Conservation (phyloP, 202 grass and related monocot genomes). For the Setaria italica region DNA sequence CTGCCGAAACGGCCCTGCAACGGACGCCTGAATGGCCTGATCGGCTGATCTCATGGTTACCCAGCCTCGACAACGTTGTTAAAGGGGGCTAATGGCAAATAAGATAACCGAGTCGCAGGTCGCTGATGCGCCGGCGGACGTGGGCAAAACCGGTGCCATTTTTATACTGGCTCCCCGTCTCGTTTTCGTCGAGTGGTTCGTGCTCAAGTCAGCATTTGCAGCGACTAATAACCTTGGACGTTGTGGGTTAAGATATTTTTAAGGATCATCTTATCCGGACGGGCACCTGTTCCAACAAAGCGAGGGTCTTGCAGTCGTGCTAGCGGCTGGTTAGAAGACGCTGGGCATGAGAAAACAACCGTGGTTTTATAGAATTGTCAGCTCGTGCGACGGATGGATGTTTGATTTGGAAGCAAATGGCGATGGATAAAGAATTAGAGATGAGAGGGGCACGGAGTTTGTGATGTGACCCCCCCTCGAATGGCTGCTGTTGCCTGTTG, state of each 20-base stretch:
- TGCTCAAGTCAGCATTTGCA: slow-evolving; percentile 38
- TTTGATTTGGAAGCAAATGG: too few species aligned
- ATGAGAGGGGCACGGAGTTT: slow-evolving; percentile 36
- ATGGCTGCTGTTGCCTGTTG: not conserved
- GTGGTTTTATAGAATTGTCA: slow-evolving; percentile 1
- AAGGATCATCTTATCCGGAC: not conserved
- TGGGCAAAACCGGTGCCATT: not conserved
- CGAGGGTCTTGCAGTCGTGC: not conserved
- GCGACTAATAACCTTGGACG: not conserved
- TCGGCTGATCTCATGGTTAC: not conserved
- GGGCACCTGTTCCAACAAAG: slow-evolving; percentile 22
- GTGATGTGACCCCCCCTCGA: slow-evolving; percentile 28
- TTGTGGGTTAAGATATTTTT: slow-evolving; percentile 1
- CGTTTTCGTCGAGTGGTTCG: not conserved
- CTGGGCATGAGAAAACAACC: not conserved
- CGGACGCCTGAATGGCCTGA: not conserved
- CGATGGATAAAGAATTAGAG: not conserved
- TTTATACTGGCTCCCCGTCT: not conserved
- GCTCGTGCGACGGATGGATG: not conserved
- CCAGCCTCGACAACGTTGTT: not conserved
- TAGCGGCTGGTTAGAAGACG: not conserved
- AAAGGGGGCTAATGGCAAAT: not conserved
- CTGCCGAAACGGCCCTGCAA: not conserved
- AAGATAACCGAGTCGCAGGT: not conserved
- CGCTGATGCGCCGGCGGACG: slow-evolving; percentile 1